Base-by-base conservation (phyloP, 2,329 filamentous ascomycete species). In the Arthrocladium fulminans region DNA sequence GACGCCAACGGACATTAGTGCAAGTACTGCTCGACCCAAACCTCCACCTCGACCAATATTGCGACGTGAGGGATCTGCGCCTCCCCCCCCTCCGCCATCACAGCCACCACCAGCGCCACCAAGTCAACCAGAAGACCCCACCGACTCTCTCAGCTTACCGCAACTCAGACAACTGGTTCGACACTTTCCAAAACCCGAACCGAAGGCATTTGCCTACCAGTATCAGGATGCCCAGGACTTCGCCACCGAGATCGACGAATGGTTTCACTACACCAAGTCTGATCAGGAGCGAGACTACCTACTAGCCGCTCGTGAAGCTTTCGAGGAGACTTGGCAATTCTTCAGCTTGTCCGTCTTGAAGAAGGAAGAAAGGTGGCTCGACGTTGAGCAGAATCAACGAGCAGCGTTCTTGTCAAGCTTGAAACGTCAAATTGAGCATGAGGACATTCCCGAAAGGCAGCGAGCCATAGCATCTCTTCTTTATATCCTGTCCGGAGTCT, bases 161-260 rank as follows among this genome's bases (percentile, higher is more conserved):
- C 85, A 90, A 65, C 72, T 90, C 43, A 77, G 80, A 54, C 80
- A 79, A 55, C 77, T 89, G 47, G 83, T 89, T 15, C 78, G 80
- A 89, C 51, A 39, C 23, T 29, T 80, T 87, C 57, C 84, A 19
- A 79, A 78, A 54, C 63, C 74, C 45, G 84, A 88, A 56, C 77
- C 83, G 43, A 73, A 76, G 37, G 80, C 81, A 9, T 98, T 98
- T 71, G 88, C 92, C 52, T 98, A 95, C 63, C 79, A 78, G 54
- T 90, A 90, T 68, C 71, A 77, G 22, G 85, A 90, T 65, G 76
- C 77, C 48, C 81, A 83, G 19, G 72, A 80, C 0, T 83, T 94
- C 58, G 80, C 86, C 15, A 87, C 92, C 54, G 92, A 98, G 71
- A 75, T 98, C 41, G 88, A 97, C 63, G 92, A 98, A 69, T 98